Evolutionary conservation across 2,329 filamentous ascomycete species (phyloP).

Genomic region (Aspergillus pseudoglaucus): DNA sequence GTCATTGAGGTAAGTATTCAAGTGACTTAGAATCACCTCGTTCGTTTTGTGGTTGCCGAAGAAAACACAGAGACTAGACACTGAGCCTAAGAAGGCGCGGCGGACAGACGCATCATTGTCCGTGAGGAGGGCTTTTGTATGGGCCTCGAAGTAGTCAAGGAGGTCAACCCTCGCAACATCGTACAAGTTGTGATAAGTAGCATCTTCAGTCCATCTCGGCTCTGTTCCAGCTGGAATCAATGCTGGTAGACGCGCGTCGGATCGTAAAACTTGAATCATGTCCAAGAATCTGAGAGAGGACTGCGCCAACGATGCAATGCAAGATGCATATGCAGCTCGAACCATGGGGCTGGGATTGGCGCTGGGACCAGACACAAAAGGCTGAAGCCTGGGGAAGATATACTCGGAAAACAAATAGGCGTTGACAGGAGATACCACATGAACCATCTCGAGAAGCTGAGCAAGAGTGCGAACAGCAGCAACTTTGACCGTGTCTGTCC

Average conservation of each 20-base stretch:
- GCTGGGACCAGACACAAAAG: slow-evolving; percentile 49
- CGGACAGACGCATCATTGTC: slow-evolving; percentile 80
- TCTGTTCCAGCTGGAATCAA: slow-evolving; percentile 70
- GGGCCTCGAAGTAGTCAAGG: slow-evolving; percentile 73
- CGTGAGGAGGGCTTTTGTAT: slow-evolving; percentile 84
- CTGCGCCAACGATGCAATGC: slow-evolving; percentile 78
- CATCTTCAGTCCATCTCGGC: slow-evolving; percentile 60
- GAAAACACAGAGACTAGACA: slow-evolving; percentile 87
- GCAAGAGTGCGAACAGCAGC: slow-evolving; percentile 80
- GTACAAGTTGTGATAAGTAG: slow-evolving; percentile 73
- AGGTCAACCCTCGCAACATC: slow-evolving; percentile 81
- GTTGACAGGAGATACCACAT: slow-evolving; percentile 72
- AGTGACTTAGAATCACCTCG: slow-evolving; percentile 89
- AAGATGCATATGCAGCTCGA: slow-evolving; percentile 86
- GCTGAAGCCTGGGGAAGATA: slow-evolving; percentile 53
- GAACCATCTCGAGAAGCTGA: slow-evolving; percentile 79
- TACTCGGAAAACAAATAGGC: slow-evolving; percentile 63
- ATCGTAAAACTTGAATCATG: slow-evolving; percentile 79
- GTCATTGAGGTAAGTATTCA: slow-evolving; percentile 96
- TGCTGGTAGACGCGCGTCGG: slow-evolving; percentile 72
- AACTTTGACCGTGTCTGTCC: slow-evolving; percentile 75
- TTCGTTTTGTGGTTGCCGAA: slow-evolving; percentile 88
- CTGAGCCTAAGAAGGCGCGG: slow-evolving; percentile 83
- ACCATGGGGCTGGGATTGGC: slow-evolving; percentile 62
- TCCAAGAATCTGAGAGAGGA: slow-evolving; percentile 82